A percentile compares a stretch with the other conserved stretches of the same genome.
phyloP scores from a whole-genome alignment of 768 basidiomycete species.

The Pleurotus djamor region DNA sequence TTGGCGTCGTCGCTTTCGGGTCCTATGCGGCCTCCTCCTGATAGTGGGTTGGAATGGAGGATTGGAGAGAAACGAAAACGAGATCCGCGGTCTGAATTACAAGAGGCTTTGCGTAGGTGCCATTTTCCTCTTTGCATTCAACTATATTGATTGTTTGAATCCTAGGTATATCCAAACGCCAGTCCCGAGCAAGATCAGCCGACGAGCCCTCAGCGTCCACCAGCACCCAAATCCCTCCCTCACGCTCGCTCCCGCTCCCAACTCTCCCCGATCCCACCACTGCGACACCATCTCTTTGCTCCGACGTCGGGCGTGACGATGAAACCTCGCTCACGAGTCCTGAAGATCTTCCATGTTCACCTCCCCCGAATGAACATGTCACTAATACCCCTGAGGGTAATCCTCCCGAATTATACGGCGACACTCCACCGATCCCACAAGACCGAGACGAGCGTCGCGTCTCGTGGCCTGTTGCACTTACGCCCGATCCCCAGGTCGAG shows the following conservation, averaged over 20 bases:
- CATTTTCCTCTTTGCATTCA: neutral
- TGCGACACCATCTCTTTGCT: constrained; percentile 59
- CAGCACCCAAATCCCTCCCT: neutral
- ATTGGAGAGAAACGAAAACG: constrained; percentile 35
- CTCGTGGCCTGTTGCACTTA: neutral
- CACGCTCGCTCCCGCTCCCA: constrained; percentile 12
- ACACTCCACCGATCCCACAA: constrained; percentile 1
- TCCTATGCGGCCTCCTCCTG: neutral
- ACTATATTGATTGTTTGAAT: neutral
- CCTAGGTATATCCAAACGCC: constrained; percentile 33
- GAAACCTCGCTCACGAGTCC: constrained; percentile 41
- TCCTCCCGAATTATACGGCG: neutral
- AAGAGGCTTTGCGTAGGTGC: constrained; percentile 30
- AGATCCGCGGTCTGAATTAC: constrained; percentile 21
- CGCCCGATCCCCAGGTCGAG: neutral
- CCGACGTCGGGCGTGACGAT: constrained; percentile 57
- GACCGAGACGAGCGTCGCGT: neutral
- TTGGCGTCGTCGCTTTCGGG: constrained; percentile 4
- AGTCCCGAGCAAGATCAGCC: constrained; percentile 16
- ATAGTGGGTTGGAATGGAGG: constrained; percentile 7
- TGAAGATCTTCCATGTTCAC: constrained; percentile 50
- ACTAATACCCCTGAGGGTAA: neutral
- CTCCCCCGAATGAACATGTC: constrained; percentile 35
- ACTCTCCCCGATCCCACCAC: constrained; percentile 42
- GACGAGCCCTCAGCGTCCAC: neutral